Base-by-base conservation (phyloP, 306 rosid species). In the Pterocarpus santalinus region DNA sequence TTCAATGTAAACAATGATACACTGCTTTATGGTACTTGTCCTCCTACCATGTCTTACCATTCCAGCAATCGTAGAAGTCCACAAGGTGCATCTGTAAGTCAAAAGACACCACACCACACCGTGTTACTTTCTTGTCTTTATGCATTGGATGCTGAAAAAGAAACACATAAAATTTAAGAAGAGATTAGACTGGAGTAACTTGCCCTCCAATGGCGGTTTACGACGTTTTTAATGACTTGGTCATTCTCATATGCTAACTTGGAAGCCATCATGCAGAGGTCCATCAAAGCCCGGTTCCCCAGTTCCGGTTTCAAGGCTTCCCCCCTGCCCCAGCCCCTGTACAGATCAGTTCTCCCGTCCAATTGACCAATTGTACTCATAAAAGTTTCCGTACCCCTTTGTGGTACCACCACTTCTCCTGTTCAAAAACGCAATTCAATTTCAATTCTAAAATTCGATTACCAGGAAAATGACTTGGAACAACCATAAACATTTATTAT, bases 171-270 rank as follows among this genome's bases (percentile, higher is more conserved):
- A 7, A 22, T 13, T 15, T 39, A 0, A 34, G 16, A 33, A 63
- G 73, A 28, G 57, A 14, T 32, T 49, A 4, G 49, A 43, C 35
- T 35, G 22, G 13, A 65, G 70, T 11, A 69, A 38, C 91, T 87
- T 84, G 86, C 96, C 91, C 89, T 92, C 97, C 95, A 92, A 39
- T 88, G 88, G 77, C 65, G 83, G 72, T 43, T 65, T 15, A 92
- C 90, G 15, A 89, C 15, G 28, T 73, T 72, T 65, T 77, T 72
- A 28, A 90, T 75, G 72, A 90, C 86, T 28, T 61, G 49, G 15
- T 86, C 88, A 78, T 92, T 92, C 90, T 92, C 97, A 34, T 90
- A 92, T 28, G 92, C 93, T 78, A 90, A 76, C 89, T 90, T 92
- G 67, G 97, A 85, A 49, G 95, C 92, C 94, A 90, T 88, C 11